phyloP scores from a whole-genome alignment of 305 asterid species.

The Solanum chacoense region DNA sequence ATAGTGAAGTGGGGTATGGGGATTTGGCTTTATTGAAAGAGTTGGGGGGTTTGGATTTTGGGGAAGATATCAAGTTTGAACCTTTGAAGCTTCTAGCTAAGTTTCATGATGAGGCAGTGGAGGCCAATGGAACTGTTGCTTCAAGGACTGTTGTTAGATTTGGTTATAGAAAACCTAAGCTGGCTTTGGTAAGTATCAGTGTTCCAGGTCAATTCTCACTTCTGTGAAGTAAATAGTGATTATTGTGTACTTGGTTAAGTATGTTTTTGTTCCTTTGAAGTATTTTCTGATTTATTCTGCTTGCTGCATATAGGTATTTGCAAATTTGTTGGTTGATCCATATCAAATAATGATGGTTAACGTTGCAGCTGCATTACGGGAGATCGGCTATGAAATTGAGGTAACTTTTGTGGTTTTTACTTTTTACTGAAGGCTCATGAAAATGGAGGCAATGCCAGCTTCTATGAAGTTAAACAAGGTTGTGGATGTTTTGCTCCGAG shows the following conservation, averaged over 20 bases:
- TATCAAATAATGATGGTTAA: slow-evolving; percentile 72
- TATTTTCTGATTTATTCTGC: slow-evolving; percentile 2
- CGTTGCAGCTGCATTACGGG: slow-evolving; percentile 51
- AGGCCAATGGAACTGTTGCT: slow-evolving; percentile 32
- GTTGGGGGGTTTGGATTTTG: slow-evolving; percentile 54
- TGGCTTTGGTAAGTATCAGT: slow-evolving; percentile 63
- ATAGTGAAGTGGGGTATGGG: slow-evolving; percentile 17
- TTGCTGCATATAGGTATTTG: slow-evolving; percentile 48
- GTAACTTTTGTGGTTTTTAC: slow-evolving; percentile 19
- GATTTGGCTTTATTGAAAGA: slow-evolving; percentile 47
- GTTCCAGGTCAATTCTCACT: background rate
- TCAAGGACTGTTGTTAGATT: slow-evolving; percentile 45
- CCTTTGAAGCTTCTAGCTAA: slow-evolving; percentile 42
- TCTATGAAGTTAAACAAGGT: background rate
- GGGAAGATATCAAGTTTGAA: slow-evolving; percentile 63
- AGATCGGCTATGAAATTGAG: slow-evolving; percentile 75
- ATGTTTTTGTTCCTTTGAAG: background rate
- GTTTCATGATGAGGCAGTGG: slow-evolving; percentile 36
- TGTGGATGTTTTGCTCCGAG: background rate
- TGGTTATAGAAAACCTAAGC: slow-evolving; percentile 68
- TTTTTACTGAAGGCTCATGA: background rate
- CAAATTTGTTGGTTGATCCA: slow-evolving; percentile 63
- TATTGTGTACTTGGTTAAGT: background rate
- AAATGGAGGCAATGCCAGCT: background rate
- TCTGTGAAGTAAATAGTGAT: background rate